Evolutionary conservation across 805 yeast species (phyloP).

Genomic region (Monosporozyma yasuniensis): DNA sequence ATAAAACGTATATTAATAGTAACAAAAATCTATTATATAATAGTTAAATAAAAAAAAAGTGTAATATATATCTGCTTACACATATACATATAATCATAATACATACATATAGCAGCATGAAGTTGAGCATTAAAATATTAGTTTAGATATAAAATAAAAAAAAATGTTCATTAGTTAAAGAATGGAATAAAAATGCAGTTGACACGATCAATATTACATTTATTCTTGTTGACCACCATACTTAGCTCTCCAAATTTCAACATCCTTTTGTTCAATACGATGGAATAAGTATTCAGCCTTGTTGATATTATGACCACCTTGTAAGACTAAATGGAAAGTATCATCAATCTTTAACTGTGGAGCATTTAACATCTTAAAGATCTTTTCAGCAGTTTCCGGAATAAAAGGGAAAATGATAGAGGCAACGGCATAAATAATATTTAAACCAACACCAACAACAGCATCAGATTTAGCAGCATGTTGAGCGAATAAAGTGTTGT

Average conservation of each 20-base stretch:
- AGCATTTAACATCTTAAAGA: conserved; percentile 71
- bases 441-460: conserved; percentile 84
- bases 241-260: conserved; percentile 75
- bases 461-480: conserved; percentile 79
- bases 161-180: too few species aligned
- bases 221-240: conserved; percentile 69
- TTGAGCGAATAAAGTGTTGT: conserved; percentile 72
- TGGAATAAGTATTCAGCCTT: conserved; percentile 86
- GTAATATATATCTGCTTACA: not conserved
- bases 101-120: not conserved
- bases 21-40: not conserved
- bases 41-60: not conserved
- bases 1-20: not conserved
- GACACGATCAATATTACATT: conserved; percentile 2
- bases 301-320: conserved; percentile 79
- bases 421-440: conserved; percentile 77
- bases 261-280: conserved; percentile 83
- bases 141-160: too few species aligned
- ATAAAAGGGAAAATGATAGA: conserved; percentile 79
- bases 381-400: conserved; percentile 71
- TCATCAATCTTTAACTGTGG: conserved; percentile 75
- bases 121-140: not conserved
- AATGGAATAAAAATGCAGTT: too few species aligned
- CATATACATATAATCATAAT: not conserved
- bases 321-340: conserved; percentile 56